Conservation (phyloP, 2,329 filamentous ascomycete species). For the Cladosporium sp. region DNA sequence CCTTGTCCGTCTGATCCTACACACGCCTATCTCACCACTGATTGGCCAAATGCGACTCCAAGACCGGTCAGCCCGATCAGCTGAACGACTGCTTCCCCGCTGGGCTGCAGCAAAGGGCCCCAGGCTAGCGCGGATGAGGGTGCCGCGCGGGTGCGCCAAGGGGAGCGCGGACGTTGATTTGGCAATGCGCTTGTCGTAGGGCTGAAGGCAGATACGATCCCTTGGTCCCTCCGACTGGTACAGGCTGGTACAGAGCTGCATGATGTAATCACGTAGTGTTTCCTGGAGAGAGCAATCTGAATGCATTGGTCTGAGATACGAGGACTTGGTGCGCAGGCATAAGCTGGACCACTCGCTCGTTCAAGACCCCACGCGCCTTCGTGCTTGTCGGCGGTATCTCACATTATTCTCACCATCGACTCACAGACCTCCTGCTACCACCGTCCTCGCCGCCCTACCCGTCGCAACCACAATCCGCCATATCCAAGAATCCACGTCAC, state of each 20-base stretch:
- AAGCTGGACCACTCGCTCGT: too few species aligned
- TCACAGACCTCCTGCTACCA: not conserved
- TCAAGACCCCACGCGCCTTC: too few species aligned
- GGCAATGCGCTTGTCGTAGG: conserved; percentile 8
- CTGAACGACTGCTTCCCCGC: conserved; percentile 6
- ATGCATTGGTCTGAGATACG: too few species aligned
- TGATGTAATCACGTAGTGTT: too few species aligned
- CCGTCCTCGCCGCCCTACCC: conserved; percentile 6
- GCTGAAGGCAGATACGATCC: too few species aligned
- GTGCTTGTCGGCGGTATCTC: too few species aligned
- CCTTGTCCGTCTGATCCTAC: not conserved
- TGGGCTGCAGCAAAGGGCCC: conserved; percentile 4
- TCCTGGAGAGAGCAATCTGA: too few species aligned
- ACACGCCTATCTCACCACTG: not conserved
- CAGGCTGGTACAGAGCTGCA: too few species aligned
- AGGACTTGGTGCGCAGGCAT: too few species aligned
- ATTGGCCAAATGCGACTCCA: not conserved
- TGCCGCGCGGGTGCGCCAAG: conserved; percentile 6
- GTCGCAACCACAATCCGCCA: not conserved
- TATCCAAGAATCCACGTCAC: conserved; percentile 6
- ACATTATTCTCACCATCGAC: not conserved
- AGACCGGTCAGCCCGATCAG: conserved; percentile 11
- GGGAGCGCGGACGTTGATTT: conserved; percentile 7
- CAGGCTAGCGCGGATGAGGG: not conserved
- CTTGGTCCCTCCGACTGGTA: too few species aligned